Conservation (phyloP, 768 basidiomycete species). For the Rhodotorula babjevae region DNA sequence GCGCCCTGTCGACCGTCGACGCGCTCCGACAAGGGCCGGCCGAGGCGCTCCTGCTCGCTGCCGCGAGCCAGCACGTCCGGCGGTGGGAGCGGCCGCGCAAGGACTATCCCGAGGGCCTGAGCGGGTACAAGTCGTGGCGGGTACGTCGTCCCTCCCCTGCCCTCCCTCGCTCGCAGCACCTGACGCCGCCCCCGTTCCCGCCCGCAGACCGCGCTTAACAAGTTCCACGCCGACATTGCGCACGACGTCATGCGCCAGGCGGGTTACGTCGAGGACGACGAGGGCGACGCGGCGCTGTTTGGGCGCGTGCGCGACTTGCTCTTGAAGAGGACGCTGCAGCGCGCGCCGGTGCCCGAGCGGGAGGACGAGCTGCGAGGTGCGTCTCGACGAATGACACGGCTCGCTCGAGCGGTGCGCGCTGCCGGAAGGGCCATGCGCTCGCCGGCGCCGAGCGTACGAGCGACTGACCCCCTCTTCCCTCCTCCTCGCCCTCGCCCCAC, state of each 20-base stretch:
- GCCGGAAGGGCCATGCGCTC: too few species aligned
- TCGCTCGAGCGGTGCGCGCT: too few species aligned
- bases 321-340: constrained; percentile 14
- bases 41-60: constrained; percentile 18
- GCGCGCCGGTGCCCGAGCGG: not conserved
- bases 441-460: too few species aligned
- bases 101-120: constrained; percentile 6
- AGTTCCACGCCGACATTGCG: constrained; percentile 14
- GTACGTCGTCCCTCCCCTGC: not conserved
- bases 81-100: constrained; percentile 17
- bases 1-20: not conserved
- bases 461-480: not conserved
- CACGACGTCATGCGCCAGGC: not conserved
- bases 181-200: not conserved
- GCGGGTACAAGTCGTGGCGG: constrained; percentile 29
- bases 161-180: not conserved
- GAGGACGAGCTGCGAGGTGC: constrained; percentile 13
- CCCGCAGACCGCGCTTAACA: constrained; percentile 12
- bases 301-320: constrained; percentile 15
- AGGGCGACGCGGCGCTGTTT: constrained; percentile 1
- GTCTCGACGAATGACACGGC: too few species aligned
- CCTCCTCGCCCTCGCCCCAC: not conserved
- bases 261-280: not conserved
- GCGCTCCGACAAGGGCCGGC: not conserved
- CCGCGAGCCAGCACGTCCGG: constrained; percentile 12